A percentile compares a stretch with the other conserved stretches of the same genome.
These are phyloP conservation scores for Vitis hybrid DNA, from an alignment of 177 flowering plant genomes.

Conservation along the genomic window DNA sequence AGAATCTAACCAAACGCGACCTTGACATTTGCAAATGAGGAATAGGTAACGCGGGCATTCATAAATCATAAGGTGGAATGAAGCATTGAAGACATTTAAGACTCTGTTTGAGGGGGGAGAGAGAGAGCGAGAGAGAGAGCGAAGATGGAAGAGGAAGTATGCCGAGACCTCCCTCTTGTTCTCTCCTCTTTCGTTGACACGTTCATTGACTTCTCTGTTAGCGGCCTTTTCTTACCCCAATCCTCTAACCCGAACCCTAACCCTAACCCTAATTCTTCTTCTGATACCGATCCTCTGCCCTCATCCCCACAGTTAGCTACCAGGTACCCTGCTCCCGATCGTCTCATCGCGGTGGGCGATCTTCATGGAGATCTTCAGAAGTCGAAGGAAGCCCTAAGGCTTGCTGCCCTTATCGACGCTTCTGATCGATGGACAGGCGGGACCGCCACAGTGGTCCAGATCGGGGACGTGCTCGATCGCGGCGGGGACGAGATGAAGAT, in stretches of 20 bases:
- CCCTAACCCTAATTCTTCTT: constrained; percentile 1
- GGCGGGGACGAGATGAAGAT: constrained; percentile 84
- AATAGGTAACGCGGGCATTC: too few species aligned
- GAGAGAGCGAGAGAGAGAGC: not conserved
- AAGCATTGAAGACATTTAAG: too few species aligned
- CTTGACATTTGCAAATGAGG: too few species aligned
- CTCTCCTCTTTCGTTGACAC: constrained; percentile 69
- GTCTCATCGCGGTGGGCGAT: constrained; percentile 89
- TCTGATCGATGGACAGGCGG: constrained; percentile 70
- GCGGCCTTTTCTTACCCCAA: constrained; percentile 53
- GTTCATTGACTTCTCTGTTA: constrained; percentile 72
- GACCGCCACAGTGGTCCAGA: constrained; percentile 71
- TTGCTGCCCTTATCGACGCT: constrained; percentile 65
- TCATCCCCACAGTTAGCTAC: constrained; percentile 33
- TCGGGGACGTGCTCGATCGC: constrained; percentile 93
- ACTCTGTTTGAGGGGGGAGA: not conserved
- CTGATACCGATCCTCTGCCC: not conserved
- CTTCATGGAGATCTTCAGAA: constrained; percentile 88
- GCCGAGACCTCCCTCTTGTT: constrained; percentile 37
- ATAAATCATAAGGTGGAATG: too few species aligned
- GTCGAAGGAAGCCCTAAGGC: constrained; percentile 55
- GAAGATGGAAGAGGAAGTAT: constrained; percentile 1
- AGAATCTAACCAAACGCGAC: too few species aligned
- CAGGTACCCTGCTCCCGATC: constrained; percentile 52
- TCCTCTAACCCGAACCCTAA: constrained; percentile 5